Evolutionary conservation across 163 green algal genomes (phyloP).

Genomic region (Scenedesmus sp.): DNA sequence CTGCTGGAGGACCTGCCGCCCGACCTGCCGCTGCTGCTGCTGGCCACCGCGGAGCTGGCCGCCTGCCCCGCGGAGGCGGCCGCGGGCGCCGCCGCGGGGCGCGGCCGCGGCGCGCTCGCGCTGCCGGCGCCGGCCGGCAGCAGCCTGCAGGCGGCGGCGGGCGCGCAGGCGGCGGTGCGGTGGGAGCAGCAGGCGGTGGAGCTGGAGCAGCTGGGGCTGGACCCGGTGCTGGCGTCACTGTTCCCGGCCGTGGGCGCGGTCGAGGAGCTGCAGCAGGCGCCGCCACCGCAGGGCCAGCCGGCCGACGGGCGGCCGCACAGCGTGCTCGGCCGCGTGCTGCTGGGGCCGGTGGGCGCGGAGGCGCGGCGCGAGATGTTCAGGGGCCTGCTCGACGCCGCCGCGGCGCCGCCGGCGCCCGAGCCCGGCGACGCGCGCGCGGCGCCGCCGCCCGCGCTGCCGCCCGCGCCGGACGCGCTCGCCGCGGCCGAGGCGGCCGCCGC

Average conservation of each 20-base stretch:
- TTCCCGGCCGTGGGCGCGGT: conserved; percentile 11
- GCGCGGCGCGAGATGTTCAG: conserved; percentile 30
- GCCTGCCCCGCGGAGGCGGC: not conserved
- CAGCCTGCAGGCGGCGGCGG: not conserved
- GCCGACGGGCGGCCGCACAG: not conserved
- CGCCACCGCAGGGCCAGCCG: not conserved
- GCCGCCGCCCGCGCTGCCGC: conserved; percentile 11
- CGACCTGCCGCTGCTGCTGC: conserved; percentile 84
- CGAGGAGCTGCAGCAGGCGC: not conserved
- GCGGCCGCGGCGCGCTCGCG: not conserved
- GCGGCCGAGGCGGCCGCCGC: conserved; percentile 13
- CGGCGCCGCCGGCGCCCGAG: not conserved
- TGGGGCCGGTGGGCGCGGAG: conserved; percentile 16
- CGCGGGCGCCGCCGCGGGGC: not conserved
- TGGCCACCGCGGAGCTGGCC: conserved; percentile 80
- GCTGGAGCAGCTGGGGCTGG: conserved; percentile 53
- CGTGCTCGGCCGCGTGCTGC: conserved; percentile 29
- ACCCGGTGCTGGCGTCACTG: not conserved
- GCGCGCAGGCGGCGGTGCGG: not conserved
- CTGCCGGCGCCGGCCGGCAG: not conserved
- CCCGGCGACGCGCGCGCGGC: not conserved
- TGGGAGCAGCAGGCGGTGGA: conserved; percentile 61
- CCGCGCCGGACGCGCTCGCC: conserved; percentile 16
- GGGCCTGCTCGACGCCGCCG: conserved; percentile 24
- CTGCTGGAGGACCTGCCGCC: conserved; percentile 85